Base-by-base conservation (phyloP, 2,329 filamentous ascomycete genomes). In the Fusarium penzigii region DNA sequence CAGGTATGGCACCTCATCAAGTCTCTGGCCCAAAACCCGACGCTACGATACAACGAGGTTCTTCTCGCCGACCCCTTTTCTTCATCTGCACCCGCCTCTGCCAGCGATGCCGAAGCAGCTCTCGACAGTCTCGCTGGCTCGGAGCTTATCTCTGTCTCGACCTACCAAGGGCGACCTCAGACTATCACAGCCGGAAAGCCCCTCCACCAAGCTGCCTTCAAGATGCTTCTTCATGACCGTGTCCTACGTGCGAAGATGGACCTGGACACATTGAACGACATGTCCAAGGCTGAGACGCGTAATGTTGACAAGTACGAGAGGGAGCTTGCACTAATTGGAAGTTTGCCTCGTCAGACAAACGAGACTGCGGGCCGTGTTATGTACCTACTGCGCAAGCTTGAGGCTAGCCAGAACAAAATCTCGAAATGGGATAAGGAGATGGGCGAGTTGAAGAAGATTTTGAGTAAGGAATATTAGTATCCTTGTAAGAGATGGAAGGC, bases 1-100 rank as follows among this genome's bases (percentile, higher is more conserved):
- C 94, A 97, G 75, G 93, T 91, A 0, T 97, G 94, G 94, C 82
- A 88, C 53, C 75, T 99, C 2, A 87, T 97, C 71, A 92, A 89
- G 67, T 78, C 83, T 29, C 84, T 99, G 13, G 87, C 90, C 0
- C 70, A 81, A n/a, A 75, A 83, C 11, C 83, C 87, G 6, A 78
- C 72, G 5, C 77, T 97, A 1, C 83, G 89, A 2, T 97, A 96
- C 77, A 93, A 96, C 70, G 89, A 95, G 65, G 78, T 96, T 2
- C 75, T 97, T 1, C 81, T 96, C 2, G 84, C 86, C 5, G 85
- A 89, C 49, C 81, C 89, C 0, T 96, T 95, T 17, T 76, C 77
- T 0, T 83, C 83, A 1, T 69, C 72, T 0, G 57, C 57, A 38
- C 51, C 57, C 9, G 53, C 48, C 11, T 46, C 44, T 20, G 79